Evolutionary conservation across 768 basidiomycete species (phyloP), one percentile per base, ranked within the genome.

Genomic region (Mycena albidolilacea): DNA sequence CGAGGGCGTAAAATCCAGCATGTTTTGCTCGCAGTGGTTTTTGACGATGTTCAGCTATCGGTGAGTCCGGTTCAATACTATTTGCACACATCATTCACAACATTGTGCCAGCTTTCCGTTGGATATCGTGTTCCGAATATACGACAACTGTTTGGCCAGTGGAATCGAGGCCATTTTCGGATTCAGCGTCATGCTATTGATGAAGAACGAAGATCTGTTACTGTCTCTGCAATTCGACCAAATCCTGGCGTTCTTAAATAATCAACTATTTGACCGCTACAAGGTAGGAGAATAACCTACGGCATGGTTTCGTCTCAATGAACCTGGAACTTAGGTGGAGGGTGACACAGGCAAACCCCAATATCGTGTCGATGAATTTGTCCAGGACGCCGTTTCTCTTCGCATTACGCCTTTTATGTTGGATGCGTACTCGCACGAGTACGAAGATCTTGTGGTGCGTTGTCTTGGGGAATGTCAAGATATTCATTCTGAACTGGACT

Each of bases 21-120:
- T 99, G 97, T 99, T 94, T 80, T 97, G 96, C 78, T 96, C 95
- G 15, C 98, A 99, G 75, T 99, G 98, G 98, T 98, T 99, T 82
- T 86, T 99, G 80, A 99, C 98, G 0, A 84, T 99, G 80, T 99
- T 99, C 85, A 95, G 95, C 79, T 98, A 97, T 82, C 91, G 95
- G 95, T 93, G 78, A 77, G 88, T 79, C 15, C 7, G 8, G 19
- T 17, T 39, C 41, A 58, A 61, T 37, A 4, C 39, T 21, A 23
- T 48, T 23, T 50, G 3, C 60, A 30, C 23, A 15, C 37, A 37
- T 19, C 14, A 41, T 35, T 52, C 77, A 15, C 17, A 66, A 76
- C 39, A 60, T 14, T 35, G 30, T 43, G 21, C 12, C 76, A 98
- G 98, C 38, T 98, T 99, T 81, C 98, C 98, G 0, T 85, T 98